phyloP scores from a whole-genome alignment of 2,329 filamentous ascomycete genomes.

The Xylariaceae sp. region DNA sequence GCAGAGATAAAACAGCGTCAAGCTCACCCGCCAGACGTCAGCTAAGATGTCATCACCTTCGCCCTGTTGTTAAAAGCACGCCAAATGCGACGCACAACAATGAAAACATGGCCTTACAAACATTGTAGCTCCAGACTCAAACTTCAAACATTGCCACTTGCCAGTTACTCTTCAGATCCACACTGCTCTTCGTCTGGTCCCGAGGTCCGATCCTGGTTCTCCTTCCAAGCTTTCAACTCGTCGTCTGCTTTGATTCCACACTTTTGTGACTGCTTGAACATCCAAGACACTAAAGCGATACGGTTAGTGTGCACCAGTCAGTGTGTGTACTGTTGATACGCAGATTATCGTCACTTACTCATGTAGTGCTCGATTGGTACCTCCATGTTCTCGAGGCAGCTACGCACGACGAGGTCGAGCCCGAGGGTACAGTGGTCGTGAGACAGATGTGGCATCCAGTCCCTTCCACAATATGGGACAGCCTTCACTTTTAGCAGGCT shows the following conservation, averaged over 20 bases:
- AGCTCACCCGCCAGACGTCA: no score
- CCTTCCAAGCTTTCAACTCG: constrained; percentile 25
- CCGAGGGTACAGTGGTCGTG: constrained; percentile 22
- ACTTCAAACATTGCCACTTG: no score
- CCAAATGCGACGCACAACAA: no score
- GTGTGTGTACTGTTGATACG: no score
- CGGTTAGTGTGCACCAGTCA: background rate
- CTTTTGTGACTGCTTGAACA: constrained; percentile 16
- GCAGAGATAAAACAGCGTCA: no score
- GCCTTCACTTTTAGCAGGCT: constrained; percentile 16
- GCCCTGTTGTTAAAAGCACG: no score
- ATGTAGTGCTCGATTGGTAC: constrained; percentile 12
- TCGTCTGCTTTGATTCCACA: constrained; percentile 20
- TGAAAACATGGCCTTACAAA: no score
- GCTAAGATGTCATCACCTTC: no score
- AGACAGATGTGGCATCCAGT: constrained; percentile 20
- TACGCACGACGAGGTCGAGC: constrained; percentile 9
- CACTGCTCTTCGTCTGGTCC: no score
- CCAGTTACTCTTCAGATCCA: no score
- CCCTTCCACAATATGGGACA: constrained; percentile 17
- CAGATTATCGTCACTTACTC: constrained; percentile 17
- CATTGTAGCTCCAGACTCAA: no score
- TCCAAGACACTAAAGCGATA: constrained; percentile 12
- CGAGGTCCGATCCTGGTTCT: no score
- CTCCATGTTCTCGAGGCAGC: constrained; percentile 16